Evolutionary conservation across 1,139 yeast species (phyloP).

Genomic region (Debaryomyces robertsiae): DNA sequence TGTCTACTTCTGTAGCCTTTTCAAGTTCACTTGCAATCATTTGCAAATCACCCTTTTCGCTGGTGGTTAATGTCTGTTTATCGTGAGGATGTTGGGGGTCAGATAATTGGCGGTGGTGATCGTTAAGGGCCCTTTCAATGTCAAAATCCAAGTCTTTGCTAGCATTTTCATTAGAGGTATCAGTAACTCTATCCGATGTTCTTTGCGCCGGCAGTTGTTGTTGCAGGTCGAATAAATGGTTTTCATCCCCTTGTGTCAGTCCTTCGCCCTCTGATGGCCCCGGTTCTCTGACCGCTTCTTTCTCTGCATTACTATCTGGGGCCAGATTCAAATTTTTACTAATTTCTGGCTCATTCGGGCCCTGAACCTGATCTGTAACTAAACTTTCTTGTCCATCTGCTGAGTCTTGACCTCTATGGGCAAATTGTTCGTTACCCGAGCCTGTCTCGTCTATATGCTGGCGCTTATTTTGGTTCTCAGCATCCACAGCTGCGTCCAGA

Average conservation of each 20-base stretch:
- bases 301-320: not conserved
- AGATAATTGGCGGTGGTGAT: slow-evolving; percentile 15
- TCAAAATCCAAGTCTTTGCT: slow-evolving; percentile 16
- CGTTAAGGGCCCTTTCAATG: slow-evolving; percentile 18
- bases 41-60: slow-evolving; percentile 20
- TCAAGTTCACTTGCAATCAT: slow-evolving; percentile 24
- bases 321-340: not conserved
- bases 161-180: slow-evolving; percentile 5
- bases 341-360: too few species aligned
- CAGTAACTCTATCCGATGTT: slow-evolving; percentile 2
- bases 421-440: not conserved
- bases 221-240: not conserved
- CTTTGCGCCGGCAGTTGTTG: slow-evolving; percentile 2
- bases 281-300: not conserved
- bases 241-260: not conserved
- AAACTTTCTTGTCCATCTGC: not conserved
- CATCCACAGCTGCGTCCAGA: not conserved
- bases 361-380: not conserved
- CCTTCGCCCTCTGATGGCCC: not conserved
- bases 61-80: slow-evolving; percentile 6
- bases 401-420: not conserved
- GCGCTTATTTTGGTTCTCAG: slow-evolving; percentile 2
- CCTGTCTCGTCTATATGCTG: slow-evolving; percentile 6
- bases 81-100: slow-evolving; percentile 9
- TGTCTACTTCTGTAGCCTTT: slow-evolving; percentile 20